Base-by-base conservation (phyloP, 139 green algal genomes). In the Coccomyxa sp. region DNA sequence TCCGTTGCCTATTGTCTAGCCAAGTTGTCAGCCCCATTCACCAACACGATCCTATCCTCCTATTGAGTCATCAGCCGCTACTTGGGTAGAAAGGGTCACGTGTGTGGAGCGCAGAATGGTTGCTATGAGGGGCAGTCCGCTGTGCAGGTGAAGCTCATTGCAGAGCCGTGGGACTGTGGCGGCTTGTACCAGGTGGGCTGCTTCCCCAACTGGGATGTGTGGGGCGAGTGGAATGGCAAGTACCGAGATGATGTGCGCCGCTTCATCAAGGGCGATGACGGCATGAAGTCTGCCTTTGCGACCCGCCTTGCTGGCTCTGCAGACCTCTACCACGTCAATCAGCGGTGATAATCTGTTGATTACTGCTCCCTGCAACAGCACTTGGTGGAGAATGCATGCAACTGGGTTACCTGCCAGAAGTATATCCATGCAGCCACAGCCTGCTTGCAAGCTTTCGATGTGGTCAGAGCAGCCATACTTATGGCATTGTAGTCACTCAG, bases 171-270 rank as follows among this genome's bases (percentile, higher is more conserved):
- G 95, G 95, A 98, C 90, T 87, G 95, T 18, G 93, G 93, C 1
- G 95, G 95, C 31, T 90, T 96, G 83, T 98, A 97, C 88, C 91
- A 97, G 89, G 95, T 98, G 9, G 95, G 95, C 81, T 90, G 77
- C 85, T 98, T 98, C 89, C 95, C 95, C 79, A 97, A 98, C 86
- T 98, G 95, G 92, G 95, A 97, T 83, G 77, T 93, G 13, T 98
- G 95, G 95, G 90, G 90, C 0, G 95, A 98, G 90, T 98, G 94
- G 95, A 98, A 98, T 81, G 97, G 97, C 80, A 91, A 89, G 76
- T 98, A 93, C 87, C 85, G 95, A 0, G 95, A 98, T 74, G 94
- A 97, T 81, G 87, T 98, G 80, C 85, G 78, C 51, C 58, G 79
- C 74, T 89, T 91, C 82, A 81, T 90, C 82, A 91, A 90, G 58